phyloP scores from a whole-genome alignment of 1,139 yeast species.

The Blastobotrys malaysiensis region DNA sequence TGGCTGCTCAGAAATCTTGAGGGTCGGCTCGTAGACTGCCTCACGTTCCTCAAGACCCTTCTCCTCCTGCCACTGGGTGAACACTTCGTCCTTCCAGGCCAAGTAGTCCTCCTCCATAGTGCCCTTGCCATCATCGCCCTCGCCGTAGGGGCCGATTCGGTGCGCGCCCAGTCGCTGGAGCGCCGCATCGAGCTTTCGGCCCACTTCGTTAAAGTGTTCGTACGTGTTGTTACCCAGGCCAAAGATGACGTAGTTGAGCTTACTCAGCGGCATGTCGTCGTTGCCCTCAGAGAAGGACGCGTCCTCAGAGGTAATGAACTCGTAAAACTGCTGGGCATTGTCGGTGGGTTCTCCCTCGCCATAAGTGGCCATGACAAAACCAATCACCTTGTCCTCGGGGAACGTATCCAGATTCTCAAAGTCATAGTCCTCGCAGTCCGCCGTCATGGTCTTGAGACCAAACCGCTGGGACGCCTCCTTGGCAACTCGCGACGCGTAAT shows the following conservation, averaged over 20 bases:
- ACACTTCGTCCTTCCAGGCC: slow-evolving; percentile 81
- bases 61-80: slow-evolving; percentile 60
- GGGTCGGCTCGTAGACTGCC: slow-evolving; percentile 67
- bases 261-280: slow-evolving; percentile 54
- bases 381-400: slow-evolving; percentile 50
- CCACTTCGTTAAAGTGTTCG: slow-evolving; percentile 84
- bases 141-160: slow-evolving; percentile 67
- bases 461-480: slow-evolving; percentile 82
- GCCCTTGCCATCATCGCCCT: slow-evolving; percentile 94
- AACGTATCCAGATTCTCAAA: slow-evolving; percentile 66
- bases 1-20: slow-evolving; percentile 40
- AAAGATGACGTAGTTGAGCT: slow-evolving; percentile 65
- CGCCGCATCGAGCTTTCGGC: slow-evolving; percentile 51
- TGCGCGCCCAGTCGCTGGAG: slow-evolving; percentile 62
- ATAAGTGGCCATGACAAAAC: slow-evolving; percentile 83
- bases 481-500: slow-evolving; percentile 83
- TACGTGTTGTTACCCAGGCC: slow-evolving; percentile 94
- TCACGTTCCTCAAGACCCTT: slow-evolving; percentile 72
- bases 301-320: slow-evolving; percentile 33
- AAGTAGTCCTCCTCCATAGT: slow-evolving; percentile 93
- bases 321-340: slow-evolving; percentile 69
- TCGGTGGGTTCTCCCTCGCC: slow-evolving; percentile 99
- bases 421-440: slow-evolving; percentile 84
- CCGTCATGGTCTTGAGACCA: slow-evolving; percentile 78
- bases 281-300: slow-evolving; percentile 34